A percentile compares a stretch with the other conserved stretches of the same genome.
Evolutionary conservation across 257 asterid genomes (phyloP).

Genomic region (Solanum corneliomulleri): DNA sequence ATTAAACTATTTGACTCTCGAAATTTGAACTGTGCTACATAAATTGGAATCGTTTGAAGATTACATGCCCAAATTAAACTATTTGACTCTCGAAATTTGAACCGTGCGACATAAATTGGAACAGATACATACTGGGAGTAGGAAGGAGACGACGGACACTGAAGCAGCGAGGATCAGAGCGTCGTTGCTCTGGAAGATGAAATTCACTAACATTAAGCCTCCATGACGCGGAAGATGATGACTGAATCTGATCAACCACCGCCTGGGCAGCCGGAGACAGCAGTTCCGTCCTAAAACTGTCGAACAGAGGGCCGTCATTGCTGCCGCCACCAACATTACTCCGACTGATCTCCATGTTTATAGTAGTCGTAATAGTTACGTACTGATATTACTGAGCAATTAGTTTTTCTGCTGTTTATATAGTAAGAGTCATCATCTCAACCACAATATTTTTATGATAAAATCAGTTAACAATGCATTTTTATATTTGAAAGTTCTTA

Average conservation of each 20-base stretch:
- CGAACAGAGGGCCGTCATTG: background rate
- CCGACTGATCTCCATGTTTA: background rate
- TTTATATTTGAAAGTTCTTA: background rate
- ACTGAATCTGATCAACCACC: background rate
- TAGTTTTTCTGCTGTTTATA: background rate
- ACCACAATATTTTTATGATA: background rate
- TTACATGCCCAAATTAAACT: background rate
- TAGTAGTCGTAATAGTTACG: background rate
- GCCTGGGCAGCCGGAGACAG: constrained; percentile 4
- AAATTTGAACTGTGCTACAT: background rate
- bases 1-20: background rate
- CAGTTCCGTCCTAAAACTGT: constrained; percentile 2
- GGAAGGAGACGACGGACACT: background rate
- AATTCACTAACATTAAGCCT: background rate
- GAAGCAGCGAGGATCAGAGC: background rate
- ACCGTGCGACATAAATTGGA: background rate
- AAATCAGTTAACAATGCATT: background rate
- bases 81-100: background rate
- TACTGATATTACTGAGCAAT: background rate
- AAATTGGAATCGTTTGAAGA: background rate
- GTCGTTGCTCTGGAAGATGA: background rate
- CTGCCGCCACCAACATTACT: background rate
- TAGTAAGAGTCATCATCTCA: background rate
- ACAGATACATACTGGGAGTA: background rate
- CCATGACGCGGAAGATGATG: background rate